Base-by-base conservation (phyloP, 768 basidiomycete species). In the Nidularia pulvinata region DNA sequence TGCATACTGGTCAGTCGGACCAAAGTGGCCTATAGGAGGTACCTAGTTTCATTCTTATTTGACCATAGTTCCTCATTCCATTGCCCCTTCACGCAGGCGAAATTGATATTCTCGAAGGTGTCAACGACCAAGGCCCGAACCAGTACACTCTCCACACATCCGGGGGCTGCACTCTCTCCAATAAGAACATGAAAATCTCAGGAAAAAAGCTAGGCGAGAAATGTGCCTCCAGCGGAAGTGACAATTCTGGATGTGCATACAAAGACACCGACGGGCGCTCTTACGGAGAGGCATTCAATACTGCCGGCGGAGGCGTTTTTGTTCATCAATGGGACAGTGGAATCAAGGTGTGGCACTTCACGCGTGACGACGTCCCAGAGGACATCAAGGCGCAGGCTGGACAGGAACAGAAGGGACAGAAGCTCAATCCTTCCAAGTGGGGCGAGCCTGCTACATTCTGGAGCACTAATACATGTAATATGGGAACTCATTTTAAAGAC, bases 61-160 rank as follows among this genome's bases (percentile, higher is more conserved):
- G 25, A 25, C 25, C 25, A 25, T 25, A 25, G 4, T 25, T 2
- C 25, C 25, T 25, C 25, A 25, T 25, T 25, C 25, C 25, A 25
- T 25, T 25, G 4, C 25, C 25, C 25, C 25, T 10, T n/a, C 10
- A 3, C 10, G 1, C 30, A 69, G 73, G 76, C 14, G 88, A 91
- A 65, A 85, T 89, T 44, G 91, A 92, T 60, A 79, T 89, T 50
- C 64, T 91, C 9, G 91, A 93, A 61, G 86, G 88, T 13, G 86
- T 91, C 50, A 81, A 91, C 59, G 60, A 77, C 22, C 76, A 81
- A 61, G 55, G 67, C 1, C 69, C 65, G 32, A 90, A 92, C 59
- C 86, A 84, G 55, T 80, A 82, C 65, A 83, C 88, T 0, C 72
- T 91, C 5, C 89, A 91, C 65, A 84, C 80, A 19, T 71, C 77